phyloP scores from a whole-genome alignment of 139 green algal species.

The Tetradesmus obliquus region DNA sequence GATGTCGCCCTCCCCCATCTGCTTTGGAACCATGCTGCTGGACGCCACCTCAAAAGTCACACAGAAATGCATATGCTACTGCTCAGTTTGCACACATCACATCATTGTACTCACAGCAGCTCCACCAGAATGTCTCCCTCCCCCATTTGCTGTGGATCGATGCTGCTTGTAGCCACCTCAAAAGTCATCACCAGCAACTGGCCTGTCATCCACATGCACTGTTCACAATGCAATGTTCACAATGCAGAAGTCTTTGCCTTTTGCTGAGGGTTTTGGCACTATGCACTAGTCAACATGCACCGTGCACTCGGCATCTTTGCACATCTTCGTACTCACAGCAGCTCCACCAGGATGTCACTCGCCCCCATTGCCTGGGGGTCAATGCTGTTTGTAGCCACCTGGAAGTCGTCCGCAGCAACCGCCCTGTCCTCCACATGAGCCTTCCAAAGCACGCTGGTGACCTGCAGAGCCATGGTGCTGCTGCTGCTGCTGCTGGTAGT shows the following conservation, averaged over 20 bases:
- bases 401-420: not conserved
- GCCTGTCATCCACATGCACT: not conserved
- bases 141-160: not conserved
- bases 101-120: not conserved
- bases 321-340: no score
- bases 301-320: no score
- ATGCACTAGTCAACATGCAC: no score
- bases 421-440: not conserved
- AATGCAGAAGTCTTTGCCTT: no score
- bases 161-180: not conserved
- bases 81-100: no score
- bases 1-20: not conserved
- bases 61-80: no score
- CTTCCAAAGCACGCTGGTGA: not conserved
- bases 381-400: no score
- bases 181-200: not conserved
- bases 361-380: no score
- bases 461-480: not conserved
- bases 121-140: not conserved
- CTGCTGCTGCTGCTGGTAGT: not conserved
- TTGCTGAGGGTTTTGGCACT: no score
- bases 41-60: not conserved
- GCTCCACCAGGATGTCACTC: no score
- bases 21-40: not conserved
- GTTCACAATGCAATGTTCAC: no score